phyloP scores from a whole-genome alignment of 2,329 filamentous ascomycete species.

The Aureobasidium zeae region DNA sequence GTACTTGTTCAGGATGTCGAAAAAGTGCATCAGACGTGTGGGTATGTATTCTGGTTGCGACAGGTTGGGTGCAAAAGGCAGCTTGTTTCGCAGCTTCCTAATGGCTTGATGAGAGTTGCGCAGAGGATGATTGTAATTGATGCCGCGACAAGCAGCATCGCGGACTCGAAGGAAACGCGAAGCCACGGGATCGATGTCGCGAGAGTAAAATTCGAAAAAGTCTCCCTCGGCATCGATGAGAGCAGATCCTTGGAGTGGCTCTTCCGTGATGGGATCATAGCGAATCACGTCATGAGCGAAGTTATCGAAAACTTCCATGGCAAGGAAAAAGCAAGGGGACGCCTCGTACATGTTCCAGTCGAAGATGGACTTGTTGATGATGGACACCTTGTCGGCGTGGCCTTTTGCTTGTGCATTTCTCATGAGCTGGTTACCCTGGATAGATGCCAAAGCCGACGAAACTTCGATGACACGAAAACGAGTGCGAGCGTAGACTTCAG shows the following conservation, averaged over 20 bases:
- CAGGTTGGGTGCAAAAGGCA: conserved; percentile 68
- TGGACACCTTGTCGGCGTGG: conserved; percentile 78
- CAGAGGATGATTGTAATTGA: conserved; percentile 54
- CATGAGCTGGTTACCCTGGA: conserved; percentile 65
- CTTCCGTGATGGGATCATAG: conserved; percentile 72
- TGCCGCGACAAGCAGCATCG: conserved; percentile 56
- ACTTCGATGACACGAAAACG: conserved; percentile 96
- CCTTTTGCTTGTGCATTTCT: conserved; percentile 59
- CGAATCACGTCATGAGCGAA: conserved; percentile 92
- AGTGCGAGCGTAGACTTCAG: conserved; percentile 86
- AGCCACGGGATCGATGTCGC: conserved; percentile 70
- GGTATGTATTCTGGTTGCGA: conserved; percentile 87
- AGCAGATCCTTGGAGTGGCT: conserved; percentile 79
- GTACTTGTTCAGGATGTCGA: conserved; percentile 75
- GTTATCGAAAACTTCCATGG: conserved; percentile 97
- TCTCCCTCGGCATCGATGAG: conserved; percentile 78
- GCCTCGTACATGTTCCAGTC: conserved; percentile 86
- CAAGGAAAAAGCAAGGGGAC: conserved; percentile 92
- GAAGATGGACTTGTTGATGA: conserved; percentile 90
- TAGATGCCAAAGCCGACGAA: conserved; percentile 64
- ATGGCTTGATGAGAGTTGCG: conserved; percentile 42
- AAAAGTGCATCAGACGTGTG: conserved; percentile 92
- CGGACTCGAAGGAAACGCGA: conserved; percentile 77
- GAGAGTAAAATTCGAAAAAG: conserved; percentile 89
- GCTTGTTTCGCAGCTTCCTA: conserved; percentile 51